Evolutionary conservation across 1,284 basidiomycete genomes (phyloP), one percentile per base, ranked within the genome.

Genomic region (Ceratobasidium sp.): DNA sequence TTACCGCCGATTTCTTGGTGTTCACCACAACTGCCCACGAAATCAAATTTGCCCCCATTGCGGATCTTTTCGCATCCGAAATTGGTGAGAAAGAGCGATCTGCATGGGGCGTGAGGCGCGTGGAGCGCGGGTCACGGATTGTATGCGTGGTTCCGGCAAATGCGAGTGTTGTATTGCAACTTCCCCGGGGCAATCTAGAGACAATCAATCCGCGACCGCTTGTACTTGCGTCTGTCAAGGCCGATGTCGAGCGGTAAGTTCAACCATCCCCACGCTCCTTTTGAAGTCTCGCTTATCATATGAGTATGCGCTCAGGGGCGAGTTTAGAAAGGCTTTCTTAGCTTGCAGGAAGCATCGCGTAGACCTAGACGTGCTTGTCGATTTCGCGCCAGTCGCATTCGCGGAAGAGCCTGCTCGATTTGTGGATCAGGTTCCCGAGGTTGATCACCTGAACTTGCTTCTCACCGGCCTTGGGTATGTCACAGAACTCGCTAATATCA

Each of bases 121-220:
- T 98, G 0, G 96, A 98, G 84, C 87, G 97, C 64, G 96, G 96
- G 0, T 93, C 94, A 0, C 86, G 92, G 77, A 96, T 97, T 40
- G 95, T 98, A 1, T 91, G 92, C 0, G 93, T 92, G 13, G 92
- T 97, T 0, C 93, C 96, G 1, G 95, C 92, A 79, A 87, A 91
- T 9, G 99, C 98, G 95, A 92, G 89, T 80, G 85, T 98, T 20
- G 94, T 99, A 0, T 86, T 99, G 15, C 98, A 99, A 86, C 99
- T 99, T 96, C 98, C 97, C 0, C 87, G 98, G 81, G 98, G 98
- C 0, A 99, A 99, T 84, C 84, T 99, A 74, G 98, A 99, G 86
- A 98, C 96, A 0, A 93, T 99, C 77, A 95, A 93, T 82, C 98
- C 98, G 0, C 88, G 98, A 46, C 94, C 97, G 0, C 86, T 99